Percentiles rank a stretch among this genome's conserved stretches.
Evolutionary conservation across 1,139 yeast genomes (phyloP).

Genomic region (Nakaseomyces nivariensis): DNA sequence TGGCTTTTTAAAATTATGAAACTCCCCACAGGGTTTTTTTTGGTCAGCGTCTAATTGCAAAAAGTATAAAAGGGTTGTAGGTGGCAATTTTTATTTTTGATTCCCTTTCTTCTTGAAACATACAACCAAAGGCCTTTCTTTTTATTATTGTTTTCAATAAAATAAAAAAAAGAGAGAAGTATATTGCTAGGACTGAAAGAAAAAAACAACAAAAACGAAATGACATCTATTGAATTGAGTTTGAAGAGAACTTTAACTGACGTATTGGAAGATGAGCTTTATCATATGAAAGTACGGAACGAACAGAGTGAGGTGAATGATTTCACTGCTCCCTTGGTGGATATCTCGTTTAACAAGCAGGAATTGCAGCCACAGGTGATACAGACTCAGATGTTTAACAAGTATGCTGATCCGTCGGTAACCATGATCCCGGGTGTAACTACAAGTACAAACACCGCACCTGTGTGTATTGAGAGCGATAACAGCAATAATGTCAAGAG

Average conservation of each 20-base stretch:
- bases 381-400: slow-evolving; percentile 26
- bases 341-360: not conserved
- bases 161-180: too few relatives aligned
- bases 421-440: not conserved
- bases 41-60: not conserved
- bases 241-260: slow-evolving; percentile 43
- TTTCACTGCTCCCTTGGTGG: not conserved
- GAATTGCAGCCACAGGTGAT: not conserved
- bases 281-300: slow-evolving; percentile 31
- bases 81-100: not conserved
- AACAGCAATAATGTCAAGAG: not conserved
- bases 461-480: not conserved
- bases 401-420: slow-evolving; percentile 31
- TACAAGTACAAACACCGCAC: too few relatives aligned
- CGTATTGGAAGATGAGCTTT: slow-evolving; percentile 56
- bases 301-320: slow-evolving; percentile 5
- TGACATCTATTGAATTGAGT: slow-evolving; percentile 24
- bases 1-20: too few relatives aligned
- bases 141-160: too few relatives aligned
- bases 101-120: not conserved
- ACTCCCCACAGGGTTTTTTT: not conserved
- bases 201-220: slow-evolving; percentile 2
- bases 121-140: not conserved
- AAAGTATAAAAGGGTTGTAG: not conserved
- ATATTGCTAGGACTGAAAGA: not conserved